A percentile compares a stretch with the other conserved stretches of the same genome.
phyloP scores from a whole-genome alignment of 441 rosid species.

The Croton setiger region DNA sequence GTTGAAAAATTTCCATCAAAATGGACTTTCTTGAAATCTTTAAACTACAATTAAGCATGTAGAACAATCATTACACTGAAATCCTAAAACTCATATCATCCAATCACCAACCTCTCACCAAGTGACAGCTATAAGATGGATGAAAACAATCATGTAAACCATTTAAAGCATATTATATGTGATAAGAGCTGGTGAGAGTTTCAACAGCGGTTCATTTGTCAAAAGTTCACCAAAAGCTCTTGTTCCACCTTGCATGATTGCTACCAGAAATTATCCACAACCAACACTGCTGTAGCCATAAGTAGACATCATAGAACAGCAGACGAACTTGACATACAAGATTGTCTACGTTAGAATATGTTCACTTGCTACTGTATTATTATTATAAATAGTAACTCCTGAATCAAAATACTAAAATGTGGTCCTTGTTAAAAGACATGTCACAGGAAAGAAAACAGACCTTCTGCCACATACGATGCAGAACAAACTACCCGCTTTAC shows the following conservation, averaged over 20 bases:
- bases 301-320: conserved; percentile 1
- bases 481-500: conserved; percentile 60
- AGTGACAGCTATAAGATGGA: not conserved
- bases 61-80: not conserved
- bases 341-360: not conserved
- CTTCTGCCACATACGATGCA: conserved; percentile 67
- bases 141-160: not conserved
- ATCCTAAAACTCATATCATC: not conserved
- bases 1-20: not conserved
- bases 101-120: conserved; percentile 2
- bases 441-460: conserved; percentile 38
- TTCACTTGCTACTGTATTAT: conserved; percentile 18
- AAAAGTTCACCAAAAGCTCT: conserved; percentile 4
- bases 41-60: not conserved
- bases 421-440: conserved; percentile 21
- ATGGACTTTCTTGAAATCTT: not conserved
- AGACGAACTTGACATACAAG: not conserved
- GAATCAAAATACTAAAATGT: conserved; percentile 25
- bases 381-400: conserved; percentile 22
- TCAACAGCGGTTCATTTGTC: conserved; percentile 3
- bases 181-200: not conserved
- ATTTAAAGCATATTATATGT: not conserved
- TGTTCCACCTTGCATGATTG: not conserved
- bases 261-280: conserved; percentile 17
- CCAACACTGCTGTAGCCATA: conserved; percentile 2